These are phyloP conservation scores for Eimeria falciformis DNA, from an alignment of 169 alveolate genomes.

Conservation along the genomic window DNA sequence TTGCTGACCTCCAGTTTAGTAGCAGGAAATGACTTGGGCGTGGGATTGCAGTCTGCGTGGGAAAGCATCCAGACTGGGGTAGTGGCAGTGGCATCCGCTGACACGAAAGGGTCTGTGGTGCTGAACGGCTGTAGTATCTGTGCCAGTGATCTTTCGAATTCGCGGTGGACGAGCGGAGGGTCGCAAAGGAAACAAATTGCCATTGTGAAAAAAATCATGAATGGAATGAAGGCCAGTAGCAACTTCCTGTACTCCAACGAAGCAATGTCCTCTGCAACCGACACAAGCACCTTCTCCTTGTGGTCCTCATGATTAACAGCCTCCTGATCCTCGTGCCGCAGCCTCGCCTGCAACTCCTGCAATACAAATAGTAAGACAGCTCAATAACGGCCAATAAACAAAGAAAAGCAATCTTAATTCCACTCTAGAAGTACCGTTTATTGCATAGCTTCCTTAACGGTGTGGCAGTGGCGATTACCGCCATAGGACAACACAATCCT, in stretches of 20 bases:
- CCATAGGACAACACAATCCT: no score
- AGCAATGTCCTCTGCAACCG: conserved; percentile 45
- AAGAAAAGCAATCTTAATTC: no score
- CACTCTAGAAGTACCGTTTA: no score
- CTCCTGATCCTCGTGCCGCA: background rate
- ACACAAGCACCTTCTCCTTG: background rate
- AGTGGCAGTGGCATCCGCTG: conserved; percentile 30
- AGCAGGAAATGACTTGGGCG: conserved; percentile 23
- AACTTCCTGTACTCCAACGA: conserved; percentile 53
- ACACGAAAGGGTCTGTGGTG: conserved; percentile 59
- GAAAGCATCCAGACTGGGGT: conserved; percentile 63
- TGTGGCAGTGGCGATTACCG: no score
- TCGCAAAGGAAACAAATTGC: conserved; percentile 62
- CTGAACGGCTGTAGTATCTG: conserved; percentile 50
- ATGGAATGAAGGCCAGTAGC: conserved; percentile 6
- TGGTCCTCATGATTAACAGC: conserved; percentile 8
- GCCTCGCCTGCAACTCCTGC: conserved; percentile 54
- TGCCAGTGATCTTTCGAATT: conserved; percentile 20
- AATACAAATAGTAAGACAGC: background rate
- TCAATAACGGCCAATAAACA: no score
- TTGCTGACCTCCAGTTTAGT: conserved; percentile 41
- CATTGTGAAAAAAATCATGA: conserved; percentile 35
- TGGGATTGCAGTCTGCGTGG: conserved; percentile 29
- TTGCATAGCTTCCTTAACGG: no score
- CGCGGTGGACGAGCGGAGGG: conserved; percentile 64